phyloP scores from a whole-genome alignment of 73 alveolate species.

The Symbiodinium natans region DNA sequence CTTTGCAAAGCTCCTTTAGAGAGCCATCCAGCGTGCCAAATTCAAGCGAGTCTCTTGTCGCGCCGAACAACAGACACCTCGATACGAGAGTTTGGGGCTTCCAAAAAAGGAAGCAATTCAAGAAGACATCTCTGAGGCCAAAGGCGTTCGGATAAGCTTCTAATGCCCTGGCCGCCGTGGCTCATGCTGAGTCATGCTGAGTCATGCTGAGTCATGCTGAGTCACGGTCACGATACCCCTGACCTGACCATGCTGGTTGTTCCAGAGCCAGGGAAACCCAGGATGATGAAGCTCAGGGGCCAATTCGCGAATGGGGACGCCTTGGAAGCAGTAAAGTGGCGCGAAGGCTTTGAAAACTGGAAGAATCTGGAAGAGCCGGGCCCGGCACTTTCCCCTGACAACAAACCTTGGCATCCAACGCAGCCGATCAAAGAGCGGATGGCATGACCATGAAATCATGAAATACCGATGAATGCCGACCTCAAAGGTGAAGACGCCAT shows the following conservation, averaged over 20 bases:
- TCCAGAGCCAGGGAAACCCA: background rate
- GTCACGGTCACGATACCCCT: background rate
- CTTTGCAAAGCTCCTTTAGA: background rate
- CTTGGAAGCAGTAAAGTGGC: too few relatives aligned
- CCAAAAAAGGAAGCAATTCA: too few relatives aligned
- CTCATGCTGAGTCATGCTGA: background rate
- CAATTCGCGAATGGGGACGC: background rate
- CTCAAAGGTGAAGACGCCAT: background rate
- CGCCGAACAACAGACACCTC: constrained; percentile 8
- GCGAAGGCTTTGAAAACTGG: too few relatives aligned
- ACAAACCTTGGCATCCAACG: background rate
- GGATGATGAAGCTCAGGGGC: background rate
- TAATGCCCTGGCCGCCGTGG: background rate
- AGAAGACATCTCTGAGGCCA: background rate
- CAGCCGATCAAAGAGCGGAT: background rate
- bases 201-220: too few relatives aligned
- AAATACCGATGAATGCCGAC: background rate
- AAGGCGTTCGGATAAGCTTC: too few relatives aligned
- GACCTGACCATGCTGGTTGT: constrained; percentile 9
- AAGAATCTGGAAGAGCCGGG: background rate
- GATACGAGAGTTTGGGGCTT: too few relatives aligned
- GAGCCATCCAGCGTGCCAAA: background rate
- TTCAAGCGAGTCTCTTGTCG: background rate
- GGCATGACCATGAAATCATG: background rate
- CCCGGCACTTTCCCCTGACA: background rate